phyloP scores from a whole-genome alignment of 2,329 filamentous ascomycete genomes.

The Pestalotiopsis sp. region DNA sequence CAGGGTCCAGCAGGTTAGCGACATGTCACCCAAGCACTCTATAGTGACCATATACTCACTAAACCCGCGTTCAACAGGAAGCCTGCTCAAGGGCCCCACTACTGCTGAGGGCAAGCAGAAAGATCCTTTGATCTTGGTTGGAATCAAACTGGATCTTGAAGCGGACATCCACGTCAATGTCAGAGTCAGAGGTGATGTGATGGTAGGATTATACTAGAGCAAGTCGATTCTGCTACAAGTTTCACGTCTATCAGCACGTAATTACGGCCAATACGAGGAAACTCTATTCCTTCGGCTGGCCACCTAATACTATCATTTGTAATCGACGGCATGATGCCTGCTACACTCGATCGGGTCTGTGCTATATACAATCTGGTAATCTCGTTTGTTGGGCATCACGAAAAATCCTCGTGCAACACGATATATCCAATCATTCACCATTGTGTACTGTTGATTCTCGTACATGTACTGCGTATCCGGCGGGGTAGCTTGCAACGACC shows the following conservation, averaged over 20 bases:
- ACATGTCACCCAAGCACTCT: neutral
- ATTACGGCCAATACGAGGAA: neutral
- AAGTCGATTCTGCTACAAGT: neutral
- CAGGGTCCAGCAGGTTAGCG: constrained; percentile 20
- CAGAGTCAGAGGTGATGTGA: constrained; percentile 62
- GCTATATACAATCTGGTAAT: neutral
- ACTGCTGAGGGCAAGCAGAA: constrained; percentile 61
- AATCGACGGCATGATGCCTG: no score
- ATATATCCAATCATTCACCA: no score
- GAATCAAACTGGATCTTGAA: constrained; percentile 66
- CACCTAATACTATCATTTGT: neutral
- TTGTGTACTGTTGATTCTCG: no score
- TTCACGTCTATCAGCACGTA: neutral
- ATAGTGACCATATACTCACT: neutral
- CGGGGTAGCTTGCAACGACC: no score
- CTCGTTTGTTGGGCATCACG: neutral
- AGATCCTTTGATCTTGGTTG: constrained; percentile 59
- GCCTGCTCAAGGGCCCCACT: constrained; percentile 60
- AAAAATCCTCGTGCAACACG: no score
- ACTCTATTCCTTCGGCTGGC: neutral
- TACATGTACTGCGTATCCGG: no score
- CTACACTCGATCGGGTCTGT: neutral
- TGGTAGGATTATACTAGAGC: constrained; percentile 59
- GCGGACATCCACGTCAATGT: constrained; percentile 65
- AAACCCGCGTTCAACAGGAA: constrained; percentile 37